Evolutionary conservation across 176 grass and related monocot species (phyloP).

Genomic region (Rhynchospora pubera): DNA sequence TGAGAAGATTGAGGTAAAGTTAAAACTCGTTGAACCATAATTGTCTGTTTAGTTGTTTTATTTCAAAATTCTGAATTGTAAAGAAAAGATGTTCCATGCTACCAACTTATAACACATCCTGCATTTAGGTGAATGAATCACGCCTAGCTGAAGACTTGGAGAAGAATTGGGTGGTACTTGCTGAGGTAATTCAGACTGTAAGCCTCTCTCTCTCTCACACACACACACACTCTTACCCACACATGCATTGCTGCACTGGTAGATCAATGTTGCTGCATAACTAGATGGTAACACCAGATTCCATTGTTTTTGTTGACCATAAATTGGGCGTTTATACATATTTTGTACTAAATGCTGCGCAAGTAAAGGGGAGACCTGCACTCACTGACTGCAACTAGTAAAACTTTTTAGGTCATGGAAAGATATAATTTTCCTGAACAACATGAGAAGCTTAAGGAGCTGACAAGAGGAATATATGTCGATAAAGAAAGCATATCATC

Average conservation of each 20-base stretch:
- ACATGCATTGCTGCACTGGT: no score
- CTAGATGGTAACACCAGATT: no score
- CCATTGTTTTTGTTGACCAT: no score
- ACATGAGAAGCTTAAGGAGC: conserved; percentile 82
- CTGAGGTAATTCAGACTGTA: conserved; percentile 82
- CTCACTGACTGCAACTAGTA: background rate
- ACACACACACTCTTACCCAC: background rate
- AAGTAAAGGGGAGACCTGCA: no score
- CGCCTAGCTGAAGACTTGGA: conserved; percentile 70
- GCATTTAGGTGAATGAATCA: conserved; percentile 50
- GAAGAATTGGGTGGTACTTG: conserved; percentile 83
- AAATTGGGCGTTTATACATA: no score
- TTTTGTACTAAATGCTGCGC: no score
- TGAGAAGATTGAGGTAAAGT: conserved; percentile 62
- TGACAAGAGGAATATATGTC: conserved; percentile 63
- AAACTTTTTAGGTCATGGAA: conserved; percentile 61
- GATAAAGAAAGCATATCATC: conserved; percentile 65
- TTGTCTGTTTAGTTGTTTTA: background rate
- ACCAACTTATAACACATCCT: background rate
- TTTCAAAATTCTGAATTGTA: background rate
- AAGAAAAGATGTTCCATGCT: background rate
- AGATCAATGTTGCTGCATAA: no score
- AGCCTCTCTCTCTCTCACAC: background rate
- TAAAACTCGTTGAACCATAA: background rate
- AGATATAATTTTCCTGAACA: conserved; percentile 71